phyloP scores from a whole-genome alignment of 2,329 filamentous ascomycete genomes.

The Cadophora sp. region DNA sequence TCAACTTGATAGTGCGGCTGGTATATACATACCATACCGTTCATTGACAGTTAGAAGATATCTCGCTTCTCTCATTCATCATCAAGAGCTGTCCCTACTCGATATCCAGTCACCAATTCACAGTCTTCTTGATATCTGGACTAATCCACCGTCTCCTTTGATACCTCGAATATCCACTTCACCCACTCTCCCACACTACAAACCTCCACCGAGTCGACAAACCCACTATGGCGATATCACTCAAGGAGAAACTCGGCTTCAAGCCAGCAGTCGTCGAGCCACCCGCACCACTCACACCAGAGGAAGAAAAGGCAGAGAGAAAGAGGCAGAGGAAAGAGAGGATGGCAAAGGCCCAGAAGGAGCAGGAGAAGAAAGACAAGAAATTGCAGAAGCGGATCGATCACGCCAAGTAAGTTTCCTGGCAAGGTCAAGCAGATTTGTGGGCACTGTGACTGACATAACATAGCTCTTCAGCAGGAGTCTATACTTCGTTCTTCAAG shows the following conservation, averaged over 20 bases:
- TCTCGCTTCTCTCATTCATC: too few relatives aligned
- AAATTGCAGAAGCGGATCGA: slow-evolving; percentile 24
- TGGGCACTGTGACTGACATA: not conserved
- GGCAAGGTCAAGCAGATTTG: not conserved
- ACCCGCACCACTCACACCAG: slow-evolving; percentile 12
- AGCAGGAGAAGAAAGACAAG: slow-evolving; percentile 22
- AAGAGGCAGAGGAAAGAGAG: slow-evolving; percentile 22
- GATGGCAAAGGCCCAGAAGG: slow-evolving; percentile 16
- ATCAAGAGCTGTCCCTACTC: too few relatives aligned
- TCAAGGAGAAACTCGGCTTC: slow-evolving; percentile 12
- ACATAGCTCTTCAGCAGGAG: slow-evolving; percentile 16
- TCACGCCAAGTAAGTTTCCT: slow-evolving; percentile 17
- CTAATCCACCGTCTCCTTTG: too few relatives aligned
- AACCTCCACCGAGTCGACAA: not conserved
- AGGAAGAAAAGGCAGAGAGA: slow-evolving; percentile 22
- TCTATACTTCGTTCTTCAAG: slow-evolving; percentile 28
- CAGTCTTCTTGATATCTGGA: too few relatives aligned
- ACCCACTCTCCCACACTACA: too few relatives aligned
- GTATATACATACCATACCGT: too few relatives aligned
- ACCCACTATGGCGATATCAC: not conserved
- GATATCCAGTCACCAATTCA: too few relatives aligned
- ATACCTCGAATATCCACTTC: too few relatives aligned
- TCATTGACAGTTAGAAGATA: too few relatives aligned
- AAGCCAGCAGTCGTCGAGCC: slow-evolving; percentile 10
- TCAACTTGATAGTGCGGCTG: not conserved